Evolutionary conservation across 1,284 basidiomycete genomes (phyloP), one percentile per base, ranked within the genome.

Genomic region (Ganoderma lingzhi): DNA sequence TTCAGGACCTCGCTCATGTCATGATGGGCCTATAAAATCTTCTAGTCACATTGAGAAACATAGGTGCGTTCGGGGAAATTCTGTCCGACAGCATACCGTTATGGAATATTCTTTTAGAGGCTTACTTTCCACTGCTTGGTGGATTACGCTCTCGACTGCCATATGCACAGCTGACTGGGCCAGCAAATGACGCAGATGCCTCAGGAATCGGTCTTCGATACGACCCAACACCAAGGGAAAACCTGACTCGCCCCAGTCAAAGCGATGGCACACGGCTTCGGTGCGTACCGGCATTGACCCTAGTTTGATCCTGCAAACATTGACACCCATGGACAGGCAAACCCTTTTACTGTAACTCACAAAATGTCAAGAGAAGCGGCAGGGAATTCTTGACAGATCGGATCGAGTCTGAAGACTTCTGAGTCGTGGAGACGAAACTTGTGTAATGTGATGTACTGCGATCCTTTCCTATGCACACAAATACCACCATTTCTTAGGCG

Each of bases 1-100:
- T 71, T 1, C 70, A 71, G 37, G 67, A 68, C n/a, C 66, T 71
- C 8, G 64, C 70, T 3, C 56, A 65, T 51, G 62, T 71, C 48
- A 68, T 71, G 62, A 66, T 42, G 42, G 55, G 39, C 10, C 56
- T 70, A 2, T 67, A 14, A 42, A 10, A 17, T 6, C 23, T 30
- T 39, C n/a, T 1, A 4, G 1, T n/a, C 10, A 37, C 19, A n/a
- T 35, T 6, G 9, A 3, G 12, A n/a, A 8, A 8, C 23, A 3
- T 12, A 42, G 39, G 59, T 61, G n/a, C 9, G 23, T 28, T 3
- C 12, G 41, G 30, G 12, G 23, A 9, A 59, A 15, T 6, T 32
- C 14, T 23, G 10, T 44, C 10, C 35, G 19, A 56, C 30, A 6
- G 17, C 30, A 4, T 15, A n/a, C 12, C 5, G 19, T 60, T 8